Evolutionary conservation across 2,329 filamentous ascomycete species (phyloP).

Genomic region (Sclerotinia glacialis): DNA sequence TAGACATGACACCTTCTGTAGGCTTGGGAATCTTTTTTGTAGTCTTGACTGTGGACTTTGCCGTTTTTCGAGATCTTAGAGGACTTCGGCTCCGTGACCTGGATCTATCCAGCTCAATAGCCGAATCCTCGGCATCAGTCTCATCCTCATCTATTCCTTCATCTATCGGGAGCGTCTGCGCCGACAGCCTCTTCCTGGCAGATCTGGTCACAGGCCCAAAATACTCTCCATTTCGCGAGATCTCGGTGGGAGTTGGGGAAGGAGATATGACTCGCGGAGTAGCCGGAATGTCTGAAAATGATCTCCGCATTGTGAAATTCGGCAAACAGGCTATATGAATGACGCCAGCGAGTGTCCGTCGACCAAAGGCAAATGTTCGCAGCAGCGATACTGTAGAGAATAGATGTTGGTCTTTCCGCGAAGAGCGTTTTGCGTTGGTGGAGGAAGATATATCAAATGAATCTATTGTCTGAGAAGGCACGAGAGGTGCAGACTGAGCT

Average conservation of each 20-base stretch:
- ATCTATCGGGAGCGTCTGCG: constrained; percentile 55
- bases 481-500: constrained; percentile 54
- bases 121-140: constrained; percentile 25
- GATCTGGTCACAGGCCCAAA: constrained; percentile 76
- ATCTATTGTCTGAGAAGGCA: constrained; percentile 57
- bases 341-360: constrained; percentile 54
- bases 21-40: constrained; percentile 43
- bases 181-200: constrained; percentile 55
- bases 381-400: constrained; percentile 49
- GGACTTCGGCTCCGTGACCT: constrained; percentile 39
- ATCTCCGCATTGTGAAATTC: constrained; percentile 48
- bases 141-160: constrained; percentile 53
- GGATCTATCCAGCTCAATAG: constrained; percentile 36
- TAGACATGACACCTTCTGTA: constrained; percentile 40
- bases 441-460: constrained; percentile 34
- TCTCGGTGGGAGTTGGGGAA: constrained; percentile 70
- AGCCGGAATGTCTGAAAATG: constrained; percentile 57
- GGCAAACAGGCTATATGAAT: constrained; percentile 57
- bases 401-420: constrained; percentile 53
- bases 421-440: constrained; percentile 40
- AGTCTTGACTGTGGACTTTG: constrained; percentile 47
- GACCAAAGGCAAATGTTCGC: constrained; percentile 46
- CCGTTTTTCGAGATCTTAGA: constrained; percentile 47
- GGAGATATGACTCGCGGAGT: constrained; percentile 89
- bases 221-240: constrained; percentile 57